Base-by-base conservation (phyloP, 2,329 filamentous ascomycete genomes). In the Corinectria fuckeliana region DNA sequence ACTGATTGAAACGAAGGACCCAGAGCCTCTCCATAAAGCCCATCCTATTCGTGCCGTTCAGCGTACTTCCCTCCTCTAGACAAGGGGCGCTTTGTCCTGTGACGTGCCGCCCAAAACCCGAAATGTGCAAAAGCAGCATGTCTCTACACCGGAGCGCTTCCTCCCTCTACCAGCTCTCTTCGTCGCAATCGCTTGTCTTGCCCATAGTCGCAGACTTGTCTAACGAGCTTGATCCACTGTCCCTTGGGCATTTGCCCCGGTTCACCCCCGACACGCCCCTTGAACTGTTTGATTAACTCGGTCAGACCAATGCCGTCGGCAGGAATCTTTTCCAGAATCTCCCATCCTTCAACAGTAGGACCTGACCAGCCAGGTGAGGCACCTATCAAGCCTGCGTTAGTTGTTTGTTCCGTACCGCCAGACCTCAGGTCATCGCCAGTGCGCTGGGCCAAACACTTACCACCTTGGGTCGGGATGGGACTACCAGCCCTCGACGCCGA, bases 401-500 rank as follows among this genome's bases (percentile, higher is more conserved):
- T 21, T 11, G 21, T 20, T 16, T 18, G n/a, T 21, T 48, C 14
- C 14, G 16, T n/a, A 18, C 16, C 7, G 25, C 9, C n/a, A 8
- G 3, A 21, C 16, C 14, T 8, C 13, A 7, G 14, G 25, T 18
- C 8, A 13, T 8, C n/a, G 7, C 3, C 26, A 16, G n/a, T 18
- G 16, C 25, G 25, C n/a, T 45, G 42, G n/a, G n/a, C 28, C 5
- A 26, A 41, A 20, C 20, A 70, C 75, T 74, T 75, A 80, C 79
- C 74, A 62, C 72, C 62, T 65, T 75, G 69, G 42, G 75, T 64
- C 55, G 84, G 75, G 58, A 75, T 79, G 69, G 86, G 89, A 69
- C 88, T 91, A 26, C 83, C 82, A 50, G 85, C 83, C 60, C 88
- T 81, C 8, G 87, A 91, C 14, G 80, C 85, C 7, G 78, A 77